Base-by-base conservation (phyloP, 768 basidiomycete genomes). In the Hypholoma fasciculare region DNA sequence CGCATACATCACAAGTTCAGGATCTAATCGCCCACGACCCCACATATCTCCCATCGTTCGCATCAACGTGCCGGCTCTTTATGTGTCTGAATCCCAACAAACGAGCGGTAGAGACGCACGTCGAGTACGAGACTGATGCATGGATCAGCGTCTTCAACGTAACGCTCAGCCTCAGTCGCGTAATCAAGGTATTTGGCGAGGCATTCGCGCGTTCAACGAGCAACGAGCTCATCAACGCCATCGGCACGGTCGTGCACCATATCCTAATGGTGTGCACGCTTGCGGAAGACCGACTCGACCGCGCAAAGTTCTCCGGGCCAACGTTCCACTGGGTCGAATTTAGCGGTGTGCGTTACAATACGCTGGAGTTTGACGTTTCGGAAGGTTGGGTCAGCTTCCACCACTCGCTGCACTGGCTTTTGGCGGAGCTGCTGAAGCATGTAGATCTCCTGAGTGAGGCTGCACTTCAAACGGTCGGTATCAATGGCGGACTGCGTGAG, bases 101-200 rank as follows among this genome's bases (percentile, higher is more conserved):
- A 64, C 85, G 96, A 16, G 93, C 90, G 17, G 85, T 80, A 5
- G 81, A 83, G 27, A 88, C 78, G 52, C 97, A 98, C 64, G 86
- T 99, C 65, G 96, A 98, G 71, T 99, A 92, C 74, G 97, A 99
- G 75, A 90, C 90, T 30, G 97, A 99, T 63, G 89, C 90, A 17
- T 97, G 96, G 96, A 93, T 97, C 61, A 92, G 89, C 65, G 93
- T 97, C 13, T 98, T 98, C 74, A 95, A 96, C 64, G 90, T 98
- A 20, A 95, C 94, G 6, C 83, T 96, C 9, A 95, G 93, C 36
- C 75, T 99, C 23, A 90, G 91, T 6, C 87, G 94, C 44, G 86
- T 94, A 40, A 92, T 93, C 76, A 92, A 94, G 68, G 88, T 89
- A 1, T 92, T 94, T 60, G 96, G 95, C 6, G 91, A 92, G 63